Base-by-base conservation (phyloP, 305 asterid species). In the Solanum hybrid region DNA sequence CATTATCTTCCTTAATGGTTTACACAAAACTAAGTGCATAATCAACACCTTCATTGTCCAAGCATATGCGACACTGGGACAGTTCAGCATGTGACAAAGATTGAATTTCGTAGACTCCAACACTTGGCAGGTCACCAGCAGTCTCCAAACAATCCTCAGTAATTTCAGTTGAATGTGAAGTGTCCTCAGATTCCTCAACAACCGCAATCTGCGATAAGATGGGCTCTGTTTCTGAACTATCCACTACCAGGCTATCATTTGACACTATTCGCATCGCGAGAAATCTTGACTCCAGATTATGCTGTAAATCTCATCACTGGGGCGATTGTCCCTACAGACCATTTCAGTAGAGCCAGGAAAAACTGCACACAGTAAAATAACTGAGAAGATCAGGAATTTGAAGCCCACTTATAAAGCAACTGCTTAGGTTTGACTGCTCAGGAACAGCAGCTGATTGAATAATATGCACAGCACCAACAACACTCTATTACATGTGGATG, bases 31-130 rank as follows among this genome's bases (percentile, higher is more conserved):
- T 20, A 85, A 85, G 87, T 20, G 75, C 46, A 85, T 11, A 85
- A 31, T 51, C 91, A 86, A 80, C 76, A 97, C 99, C 99, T 97
- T 93, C 99, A 31, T 88, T 94, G 66, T 97, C 99, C 89, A 97
- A 96, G 95, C 99, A 97, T 93, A 97, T 97, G 92, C 99, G 98
- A 90, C 99, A 97, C 75, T 95, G 98, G 69, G 97, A 96, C 90
- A 93, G 99, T 90, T 97, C 99, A 12, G 93, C 76, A 66, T 93
- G 91, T 40, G 95, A 95, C 88, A 96, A 92, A 75, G 92, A 92
- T 78, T 91, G 89, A 91, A 89, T 93, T 91, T 94, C 96, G 79
- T 92, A 95, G 88, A 90, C 93, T 88, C 89, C 96, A 72, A 86
- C 88, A 93, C 89, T 86, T 76, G 94, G 89, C 76, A 91, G 91